Conservation (phyloP, 495 filamentous ascomycete genomes). For the Penicillium alfredii region DNA sequence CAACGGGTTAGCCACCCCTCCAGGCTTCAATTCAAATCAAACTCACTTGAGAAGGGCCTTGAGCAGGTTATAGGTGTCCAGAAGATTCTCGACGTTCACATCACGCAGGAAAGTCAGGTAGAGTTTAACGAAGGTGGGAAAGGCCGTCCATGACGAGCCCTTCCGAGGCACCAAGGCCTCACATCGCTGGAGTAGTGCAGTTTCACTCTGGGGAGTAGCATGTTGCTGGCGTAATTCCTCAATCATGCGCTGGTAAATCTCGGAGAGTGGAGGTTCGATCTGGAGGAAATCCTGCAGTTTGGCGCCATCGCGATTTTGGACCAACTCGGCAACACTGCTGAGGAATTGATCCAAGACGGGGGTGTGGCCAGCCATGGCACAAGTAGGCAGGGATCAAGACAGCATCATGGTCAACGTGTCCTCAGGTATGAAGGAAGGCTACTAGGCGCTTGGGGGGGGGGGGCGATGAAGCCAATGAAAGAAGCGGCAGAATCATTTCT, state of each 20-base stretch:
- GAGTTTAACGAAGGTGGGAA: slow-evolving; percentile 68
- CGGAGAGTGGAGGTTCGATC: slow-evolving; percentile 59
- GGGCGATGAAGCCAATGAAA: no score
- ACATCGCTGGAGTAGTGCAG: slow-evolving; percentile 54
- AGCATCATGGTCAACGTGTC: no score
- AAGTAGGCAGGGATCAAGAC: no score
- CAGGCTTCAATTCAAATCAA: background rate
- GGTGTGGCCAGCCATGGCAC: slow-evolving; percentile 31
- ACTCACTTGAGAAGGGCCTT: slow-evolving; percentile 66
- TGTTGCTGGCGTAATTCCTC: slow-evolving; percentile 56
- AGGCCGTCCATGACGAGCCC: slow-evolving; percentile 66
- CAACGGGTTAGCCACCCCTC: background rate
- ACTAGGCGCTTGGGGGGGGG: no score
- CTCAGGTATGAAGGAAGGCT: background rate
- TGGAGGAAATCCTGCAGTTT: slow-evolving; percentile 53
- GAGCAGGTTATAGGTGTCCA: slow-evolving; percentile 68
- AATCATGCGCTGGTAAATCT: slow-evolving; percentile 62
- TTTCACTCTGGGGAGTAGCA: slow-evolving; percentile 40
- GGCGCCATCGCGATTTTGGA: slow-evolving; percentile 48
- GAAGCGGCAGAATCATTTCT: no score
- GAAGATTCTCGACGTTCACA: slow-evolving; percentile 64
- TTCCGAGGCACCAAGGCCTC: slow-evolving; percentile 50
- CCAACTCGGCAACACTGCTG: slow-evolving; percentile 44
- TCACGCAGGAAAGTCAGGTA: slow-evolving; percentile 77
- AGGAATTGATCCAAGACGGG: slow-evolving; percentile 54